Conservation (phyloP, 805 yeast genomes). For the Dipodascopsis uninucleata region DNA sequence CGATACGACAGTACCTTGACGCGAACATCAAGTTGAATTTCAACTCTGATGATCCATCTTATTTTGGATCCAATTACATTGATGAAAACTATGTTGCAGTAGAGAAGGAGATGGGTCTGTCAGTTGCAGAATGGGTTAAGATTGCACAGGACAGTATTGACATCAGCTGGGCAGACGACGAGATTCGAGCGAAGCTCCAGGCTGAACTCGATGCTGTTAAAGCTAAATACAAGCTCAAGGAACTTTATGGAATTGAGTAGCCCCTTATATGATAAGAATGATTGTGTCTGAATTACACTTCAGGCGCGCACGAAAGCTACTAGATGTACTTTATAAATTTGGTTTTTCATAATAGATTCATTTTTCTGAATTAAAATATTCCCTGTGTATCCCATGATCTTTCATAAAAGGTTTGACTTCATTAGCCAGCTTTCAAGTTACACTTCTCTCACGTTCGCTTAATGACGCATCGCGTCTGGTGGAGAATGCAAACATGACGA, state of each 20-base stretch:
- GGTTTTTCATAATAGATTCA: too few relatives aligned
- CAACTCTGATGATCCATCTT: constrained; percentile 78
- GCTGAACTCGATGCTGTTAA: constrained; percentile 26
- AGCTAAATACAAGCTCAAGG: constrained; percentile 23
- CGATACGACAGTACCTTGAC: constrained; percentile 58
- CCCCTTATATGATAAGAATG: too few relatives aligned
- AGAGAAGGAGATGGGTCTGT: constrained; percentile 62
- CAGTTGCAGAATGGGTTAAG: constrained; percentile 54
- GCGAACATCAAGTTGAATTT: constrained; percentile 65
- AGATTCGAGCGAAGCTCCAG: constrained; percentile 47
- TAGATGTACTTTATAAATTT: too few relatives aligned
- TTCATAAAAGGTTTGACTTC: too few relatives aligned
- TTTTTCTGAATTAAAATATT: too few relatives aligned
- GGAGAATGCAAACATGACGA: too few relatives aligned
- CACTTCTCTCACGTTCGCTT: too few relatives aligned
- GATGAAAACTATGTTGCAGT: constrained; percentile 69
- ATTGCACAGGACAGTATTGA: constrained; percentile 63
- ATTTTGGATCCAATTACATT: constrained; percentile 74
- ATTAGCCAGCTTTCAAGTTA: too few relatives aligned
- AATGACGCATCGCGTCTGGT: too few relatives aligned
- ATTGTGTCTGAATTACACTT: too few relatives aligned
- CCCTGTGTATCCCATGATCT: too few relatives aligned
- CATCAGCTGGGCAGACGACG: constrained; percentile 69
- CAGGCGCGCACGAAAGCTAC: too few relatives aligned
- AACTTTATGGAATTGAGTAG: constrained; percentile 26